Base-by-base conservation (phyloP, 108 stramenopile genomes). In the Cyclotella baltica region DNA sequence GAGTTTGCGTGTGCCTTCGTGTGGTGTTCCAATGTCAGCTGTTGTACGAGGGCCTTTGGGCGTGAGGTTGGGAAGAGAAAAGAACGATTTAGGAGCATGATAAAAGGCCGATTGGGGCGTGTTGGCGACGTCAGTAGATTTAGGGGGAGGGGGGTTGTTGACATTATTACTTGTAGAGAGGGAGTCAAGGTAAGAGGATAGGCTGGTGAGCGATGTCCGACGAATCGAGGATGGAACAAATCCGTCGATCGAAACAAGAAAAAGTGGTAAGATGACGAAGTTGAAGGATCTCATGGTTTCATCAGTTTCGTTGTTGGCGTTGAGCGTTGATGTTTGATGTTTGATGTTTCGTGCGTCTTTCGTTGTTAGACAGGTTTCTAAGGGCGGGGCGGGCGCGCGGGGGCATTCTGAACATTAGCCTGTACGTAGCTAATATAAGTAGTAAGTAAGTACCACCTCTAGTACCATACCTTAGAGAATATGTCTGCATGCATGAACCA, bases 21-120 rank as follows among this genome's bases (percentile, higher is more conserved):
- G 56, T 15, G 89, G 89, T 20, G 62, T 33, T 59, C 89, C 89
- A 31, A 73, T 59, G 64, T 90, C 89, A 36, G 84, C 66, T 50
- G 59, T 87, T 15, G 64, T 25, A 27, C 89, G 83, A 27, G 86
- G 84, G 48, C 87, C 89, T 64, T 88, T 90, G 37, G 73, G 37
- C 0, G 46, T 62, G 48, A 90, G 50, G 30, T 85, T 77, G 3
- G 79, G 62, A n/a, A 78, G 4, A 15, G 62, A 76, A 73, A 90
- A 90, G 79, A 77, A 83, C 13, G 36, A 27, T 35, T 55, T 27
- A 18, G 75, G 61, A 2, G 61, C 61, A 25, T 62, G 61, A 33
- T 62, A 37, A 33, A 62, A 62, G 61, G 61, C 8, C 31, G 35
- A 33, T 25, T 1, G 25, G 20, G 20, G 23, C 20, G 5, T 23